phyloP scores from a whole-genome alignment of 192 early-diverging fungal genomes.

The Martensiomyces pterosporus region DNA sequence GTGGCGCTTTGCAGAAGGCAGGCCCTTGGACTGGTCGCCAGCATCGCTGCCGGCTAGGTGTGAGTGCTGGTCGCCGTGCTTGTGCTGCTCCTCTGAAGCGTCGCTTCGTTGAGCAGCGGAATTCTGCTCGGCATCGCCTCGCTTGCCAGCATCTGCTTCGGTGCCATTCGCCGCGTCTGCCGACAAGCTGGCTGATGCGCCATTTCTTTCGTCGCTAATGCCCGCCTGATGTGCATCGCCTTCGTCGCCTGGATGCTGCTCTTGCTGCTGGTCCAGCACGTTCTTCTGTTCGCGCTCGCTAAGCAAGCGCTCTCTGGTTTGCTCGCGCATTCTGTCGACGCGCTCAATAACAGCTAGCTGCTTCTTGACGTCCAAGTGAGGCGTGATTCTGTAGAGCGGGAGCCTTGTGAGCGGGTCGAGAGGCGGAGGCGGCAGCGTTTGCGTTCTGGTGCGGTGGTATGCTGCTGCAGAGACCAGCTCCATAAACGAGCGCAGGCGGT shows the following conservation, averaged over 20 bases:
- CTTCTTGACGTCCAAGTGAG: constrained; percentile 63
- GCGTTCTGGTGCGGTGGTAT: constrained; percentile 64
- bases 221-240: neutral
- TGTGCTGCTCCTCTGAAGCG: constrained; percentile 5
- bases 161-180: constrained; percentile 2
- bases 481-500: constrained; percentile 57
- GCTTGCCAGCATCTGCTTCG: too few relatives aligned
- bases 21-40: constrained; percentile 24
- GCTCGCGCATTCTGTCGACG: constrained; percentile 63
- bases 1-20: constrained; percentile 32
- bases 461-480: constrained; percentile 68
- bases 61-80: neutral
- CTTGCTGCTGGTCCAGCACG: constrained; percentile 21
- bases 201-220: too few relatives aligned
- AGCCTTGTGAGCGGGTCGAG: constrained; percentile 49
- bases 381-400: constrained; percentile 65
- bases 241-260: constrained; percentile 9
- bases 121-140: neutral
- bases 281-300: constrained; percentile 44
- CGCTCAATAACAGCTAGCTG: constrained; percentile 69
- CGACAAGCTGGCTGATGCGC: too few relatives aligned
- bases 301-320: constrained; percentile 51
- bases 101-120: too few relatives aligned
- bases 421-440: constrained; percentile 58
- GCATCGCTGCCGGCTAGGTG: constrained; percentile 19